Percentiles rank a stretch among this genome's conserved stretches.
Conservation (phyloP, 73 alveolate species). For the Effrenium voratum region DNA sequence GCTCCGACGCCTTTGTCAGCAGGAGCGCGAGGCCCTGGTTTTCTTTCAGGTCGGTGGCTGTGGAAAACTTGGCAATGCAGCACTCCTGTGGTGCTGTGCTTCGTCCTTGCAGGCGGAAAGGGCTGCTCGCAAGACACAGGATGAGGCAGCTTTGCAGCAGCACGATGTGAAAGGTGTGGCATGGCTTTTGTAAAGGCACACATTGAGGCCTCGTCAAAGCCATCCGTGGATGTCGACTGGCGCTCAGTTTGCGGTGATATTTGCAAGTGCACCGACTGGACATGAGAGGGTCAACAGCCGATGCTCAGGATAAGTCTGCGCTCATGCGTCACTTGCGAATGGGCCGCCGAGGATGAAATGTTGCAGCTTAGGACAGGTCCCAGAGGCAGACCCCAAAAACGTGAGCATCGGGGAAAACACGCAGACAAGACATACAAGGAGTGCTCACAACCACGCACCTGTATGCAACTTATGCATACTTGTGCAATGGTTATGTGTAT, state of each 20-base stretch:
- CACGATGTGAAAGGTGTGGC: no score
- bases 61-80: no score
- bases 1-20: conserved; percentile 28
- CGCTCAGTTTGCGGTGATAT: neutral
- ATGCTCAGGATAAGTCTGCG: conserved; percentile 35
- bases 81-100: no score
- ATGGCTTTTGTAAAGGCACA: neutral
- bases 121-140: neutral
- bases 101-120: neutral
- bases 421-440: no score
- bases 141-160: no score
- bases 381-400: conserved; percentile 42
- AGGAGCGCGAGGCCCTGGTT: conserved; percentile 49
- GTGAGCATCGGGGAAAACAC: no score
- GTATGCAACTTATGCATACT: no score
- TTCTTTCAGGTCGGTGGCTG: no score
- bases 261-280: neutral
- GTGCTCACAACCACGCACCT: no score
- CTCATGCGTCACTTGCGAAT: conserved; percentile 13
- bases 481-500: no score
- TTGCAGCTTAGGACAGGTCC: conserved; percentile 68
- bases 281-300: neutral
- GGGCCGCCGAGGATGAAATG: neutral
- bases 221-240: conserved; percentile 1
- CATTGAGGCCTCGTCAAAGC: conserved; percentile 17